Conservation (phyloP, 2,329 filamentous ascomycete species). For the Stachybotrys elegans region DNA sequence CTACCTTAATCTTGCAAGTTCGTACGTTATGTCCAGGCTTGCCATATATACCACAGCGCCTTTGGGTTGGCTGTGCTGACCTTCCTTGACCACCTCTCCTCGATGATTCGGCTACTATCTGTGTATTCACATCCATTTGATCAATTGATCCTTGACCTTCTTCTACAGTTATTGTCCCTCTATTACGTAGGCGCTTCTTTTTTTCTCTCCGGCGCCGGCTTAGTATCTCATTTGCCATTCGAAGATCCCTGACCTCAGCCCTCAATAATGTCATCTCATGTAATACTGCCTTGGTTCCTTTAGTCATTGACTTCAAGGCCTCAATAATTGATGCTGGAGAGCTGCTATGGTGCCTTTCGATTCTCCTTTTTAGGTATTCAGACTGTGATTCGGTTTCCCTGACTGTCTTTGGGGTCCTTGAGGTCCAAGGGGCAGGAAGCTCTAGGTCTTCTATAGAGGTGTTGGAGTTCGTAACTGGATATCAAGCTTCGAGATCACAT, state of each 20-base stretch:
- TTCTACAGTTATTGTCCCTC: conserved; percentile 8
- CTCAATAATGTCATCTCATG: conserved; percentile 1
- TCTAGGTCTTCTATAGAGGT: background rate
- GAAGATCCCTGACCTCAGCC: conserved; percentile 1
- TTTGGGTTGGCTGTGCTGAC: background rate
- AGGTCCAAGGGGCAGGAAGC: conserved; percentile 1
- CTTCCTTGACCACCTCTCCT: conserved; percentile 1
- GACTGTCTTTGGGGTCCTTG: conserved; percentile 2
- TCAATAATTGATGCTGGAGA: conserved; percentile 3
- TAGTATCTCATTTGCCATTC: background rate
- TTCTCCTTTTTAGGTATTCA: conserved; percentile 5
- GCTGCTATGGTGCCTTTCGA: conserved; percentile 1
- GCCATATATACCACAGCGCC: background rate
- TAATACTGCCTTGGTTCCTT: background rate
- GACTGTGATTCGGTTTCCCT: conserved; percentile 1
- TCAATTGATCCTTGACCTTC: conserved; percentile 6
- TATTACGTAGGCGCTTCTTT: conserved; percentile 2
- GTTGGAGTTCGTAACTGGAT: background rate
- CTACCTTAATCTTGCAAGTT: background rate
- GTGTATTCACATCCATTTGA: conserved; percentile 7
- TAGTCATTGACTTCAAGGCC: conserved; percentile 3
- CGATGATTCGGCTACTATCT: conserved; percentile 1
- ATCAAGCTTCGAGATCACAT: conserved; percentile 20
- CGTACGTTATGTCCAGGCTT: background rate
- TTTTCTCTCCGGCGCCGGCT: conserved; percentile 1